Evolutionary conservation across 257 asterid genomes (phyloP), one percentile per base, ranked within the genome.

Genomic region (Henckelia pumila): DNA sequence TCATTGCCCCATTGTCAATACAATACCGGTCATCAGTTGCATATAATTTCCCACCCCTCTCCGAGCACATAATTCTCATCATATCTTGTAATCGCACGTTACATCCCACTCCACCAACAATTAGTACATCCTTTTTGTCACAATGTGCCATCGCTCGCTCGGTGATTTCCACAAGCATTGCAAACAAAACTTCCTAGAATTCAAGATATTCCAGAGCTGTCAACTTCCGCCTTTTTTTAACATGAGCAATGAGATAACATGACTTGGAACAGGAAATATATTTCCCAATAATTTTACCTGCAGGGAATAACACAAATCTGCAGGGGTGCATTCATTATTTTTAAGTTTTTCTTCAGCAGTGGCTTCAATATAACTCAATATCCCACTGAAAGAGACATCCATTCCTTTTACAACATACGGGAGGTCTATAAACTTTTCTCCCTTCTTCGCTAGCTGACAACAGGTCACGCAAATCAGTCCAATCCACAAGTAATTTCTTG

Each of bases 41-140:
- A 68, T 68, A 93, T 68, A 93, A 73, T 6, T 78, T 86, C 66
- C 99, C 99, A 11, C 88, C 97, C 74, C 97, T 85, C 80, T 90
- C 99, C 2, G 86, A 77, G 71, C 99, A 93, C 99, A 93, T 93
- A 21, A 73, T 78, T 20, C 88, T 85, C 99, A 90, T 90, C 99
- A 93, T 93, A 76, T 84, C 94, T 75, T 93, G 99, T 62, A 93
- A 72, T 5, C 96, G 89, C 78, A 78, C 90, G 21, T 90, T 93
- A 49, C 99, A 93, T 29, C 99, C 97, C 32, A 93, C 99, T n/a
- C 99, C 99, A 33, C 99, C 99, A 66, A 93, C 96, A 75, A 93
- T 93, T 14, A 92, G 74, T 56, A 92, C 98, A 49, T 92, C 95
- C 77, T 89, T 89, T 81, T 71, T 85, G 83, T 92, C 98, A 69